phyloP scores from a whole-genome alignment of 179 eudicot genomes.

The Spergularia azorica region DNA sequence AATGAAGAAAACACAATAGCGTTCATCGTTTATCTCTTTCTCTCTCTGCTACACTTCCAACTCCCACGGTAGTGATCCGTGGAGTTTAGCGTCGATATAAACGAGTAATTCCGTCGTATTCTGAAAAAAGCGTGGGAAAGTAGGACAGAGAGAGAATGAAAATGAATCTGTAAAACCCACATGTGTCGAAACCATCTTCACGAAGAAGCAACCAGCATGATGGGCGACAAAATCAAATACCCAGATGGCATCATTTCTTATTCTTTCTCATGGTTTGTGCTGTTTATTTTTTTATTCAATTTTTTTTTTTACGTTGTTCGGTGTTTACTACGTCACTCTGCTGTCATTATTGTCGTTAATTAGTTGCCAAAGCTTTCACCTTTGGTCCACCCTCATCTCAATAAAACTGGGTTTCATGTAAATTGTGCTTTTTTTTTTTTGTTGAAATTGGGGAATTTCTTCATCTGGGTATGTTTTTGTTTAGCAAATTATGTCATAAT shows the following conservation, averaged over 20 bases:
- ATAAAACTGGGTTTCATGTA: neutral
- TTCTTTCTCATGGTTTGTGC: slow-evolving; percentile 18
- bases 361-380: neutral
- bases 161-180: neutral
- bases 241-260: slow-evolving; percentile 20
- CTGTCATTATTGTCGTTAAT: neutral
- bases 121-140: neutral
- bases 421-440: neutral
- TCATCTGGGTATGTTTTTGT: slow-evolving; percentile 16
- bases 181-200: neutral
- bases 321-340: neutral
- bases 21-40: too few species aligned
- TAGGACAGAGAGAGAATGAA: too few species aligned
- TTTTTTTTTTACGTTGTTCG: neutral
- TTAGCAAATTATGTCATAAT: neutral
- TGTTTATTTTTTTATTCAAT: neutral
- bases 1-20: too few species aligned
- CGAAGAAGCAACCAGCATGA: neutral
- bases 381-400: too few species aligned
- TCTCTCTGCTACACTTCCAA: too few species aligned
- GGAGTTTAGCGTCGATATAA: too few species aligned
- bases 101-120: neutral
- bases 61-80: too few species aligned
- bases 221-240: slow-evolving; percentile 13
- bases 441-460: slow-evolving; percentile 15